These are phyloP conservation scores for Colletotrichum lini DNA, from an alignment of 2,329 filamentous ascomycete genomes.

Conservation along the genomic window DNA sequence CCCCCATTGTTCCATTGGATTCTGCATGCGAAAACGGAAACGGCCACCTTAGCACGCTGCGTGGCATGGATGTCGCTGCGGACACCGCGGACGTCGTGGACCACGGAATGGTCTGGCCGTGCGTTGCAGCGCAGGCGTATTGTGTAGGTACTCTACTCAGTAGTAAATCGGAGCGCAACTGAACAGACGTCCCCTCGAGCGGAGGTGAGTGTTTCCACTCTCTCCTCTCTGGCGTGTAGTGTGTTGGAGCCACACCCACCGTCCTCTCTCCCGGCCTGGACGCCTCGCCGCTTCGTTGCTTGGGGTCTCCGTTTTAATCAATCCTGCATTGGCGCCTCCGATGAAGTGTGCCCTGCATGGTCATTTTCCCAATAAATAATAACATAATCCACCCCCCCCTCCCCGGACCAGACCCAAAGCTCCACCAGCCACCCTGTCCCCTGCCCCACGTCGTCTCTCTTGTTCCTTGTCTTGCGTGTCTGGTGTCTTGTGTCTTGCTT, in stretches of 20 bases:
- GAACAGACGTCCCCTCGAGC: conserved; percentile 14
- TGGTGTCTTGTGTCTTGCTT: conserved; percentile 32
- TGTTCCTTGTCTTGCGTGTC: conserved; percentile 33
- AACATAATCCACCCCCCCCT: conserved; percentile 25
- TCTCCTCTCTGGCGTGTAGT: neutral
- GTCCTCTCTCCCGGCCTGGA: conserved; percentile 9
- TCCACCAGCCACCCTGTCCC: conserved; percentile 42
- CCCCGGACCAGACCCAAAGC: conserved; percentile 17
- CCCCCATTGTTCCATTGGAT: conserved; percentile 29
- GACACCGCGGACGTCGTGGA: conserved; percentile 35
- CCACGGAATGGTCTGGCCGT: conserved; percentile 37
- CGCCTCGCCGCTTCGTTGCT: conserved; percentile 24
- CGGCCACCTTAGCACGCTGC: conserved; percentile 33
- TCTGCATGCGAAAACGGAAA: conserved; percentile 39
- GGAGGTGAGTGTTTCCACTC: conserved; percentile 10
- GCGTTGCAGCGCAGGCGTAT: conserved; percentile 31
- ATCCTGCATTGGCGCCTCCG: conserved; percentile 38
- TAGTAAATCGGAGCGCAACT: conserved; percentile 26
- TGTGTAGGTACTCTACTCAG: no score
- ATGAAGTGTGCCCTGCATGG: conserved; percentile 39
- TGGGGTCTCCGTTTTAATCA: conserved; percentile 36
- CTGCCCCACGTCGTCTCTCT: conserved; percentile 29
- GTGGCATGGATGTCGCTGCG: conserved; percentile 27
- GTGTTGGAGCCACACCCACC: conserved; percentile 34
- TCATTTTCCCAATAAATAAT: conserved; percentile 25